Percentiles rank a stretch among this genome's conserved stretches.
These are phyloP conservation scores for Poronia punctata DNA, from an alignment of 495 filamentous ascomycete genomes.

Conservation along the genomic window DNA sequence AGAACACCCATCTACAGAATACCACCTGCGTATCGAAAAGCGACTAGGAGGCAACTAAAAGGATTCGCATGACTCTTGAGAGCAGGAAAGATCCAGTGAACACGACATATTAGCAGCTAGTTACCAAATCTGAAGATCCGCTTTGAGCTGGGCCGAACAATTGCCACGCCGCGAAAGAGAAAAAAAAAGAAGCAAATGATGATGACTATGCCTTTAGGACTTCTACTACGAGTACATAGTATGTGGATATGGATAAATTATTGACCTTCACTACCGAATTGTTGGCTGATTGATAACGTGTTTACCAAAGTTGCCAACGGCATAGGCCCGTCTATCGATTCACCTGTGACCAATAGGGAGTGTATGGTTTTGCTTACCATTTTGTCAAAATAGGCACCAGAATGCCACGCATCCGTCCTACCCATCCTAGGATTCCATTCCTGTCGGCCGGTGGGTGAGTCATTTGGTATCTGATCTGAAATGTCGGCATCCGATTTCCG, in stretches of 20 bases:
- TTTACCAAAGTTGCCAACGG: slow-evolving; percentile 5
- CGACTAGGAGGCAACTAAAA: slow-evolving; percentile 16
- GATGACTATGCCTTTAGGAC: too few species aligned
- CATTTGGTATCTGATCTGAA: slow-evolving; percentile 20
- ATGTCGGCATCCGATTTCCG: neutral
- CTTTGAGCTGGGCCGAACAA: slow-evolving; percentile 19
- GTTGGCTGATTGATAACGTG: slow-evolving; percentile 8
- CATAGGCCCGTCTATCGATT: slow-evolving; percentile 1
- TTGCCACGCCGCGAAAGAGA: neutral
- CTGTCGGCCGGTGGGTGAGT: slow-evolving; percentile 19
- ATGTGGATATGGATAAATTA: slow-evolving; percentile 4
- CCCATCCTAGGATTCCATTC: too few species aligned
- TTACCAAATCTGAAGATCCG: slow-evolving; percentile 25
- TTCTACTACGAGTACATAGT: too few species aligned
- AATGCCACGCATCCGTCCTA: slow-evolving; percentile 4
- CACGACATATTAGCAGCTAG: slow-evolving; percentile 26
- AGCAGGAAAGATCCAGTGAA: slow-evolving; percentile 19
- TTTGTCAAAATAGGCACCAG: slow-evolving; percentile 15
- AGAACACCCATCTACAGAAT: too few species aligned
- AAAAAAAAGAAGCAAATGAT: slow-evolving; percentile 1
- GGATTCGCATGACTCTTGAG: slow-evolving; percentile 21
- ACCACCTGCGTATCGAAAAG: slow-evolving; percentile 22
- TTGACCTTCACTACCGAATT: neutral
- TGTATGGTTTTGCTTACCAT: slow-evolving; percentile 21
- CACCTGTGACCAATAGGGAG: neutral